These are phyloP conservation scores for Anacardium occidentale DNA, from an alignment of 345 rosid genomes.

Conservation along the genomic window DNA sequence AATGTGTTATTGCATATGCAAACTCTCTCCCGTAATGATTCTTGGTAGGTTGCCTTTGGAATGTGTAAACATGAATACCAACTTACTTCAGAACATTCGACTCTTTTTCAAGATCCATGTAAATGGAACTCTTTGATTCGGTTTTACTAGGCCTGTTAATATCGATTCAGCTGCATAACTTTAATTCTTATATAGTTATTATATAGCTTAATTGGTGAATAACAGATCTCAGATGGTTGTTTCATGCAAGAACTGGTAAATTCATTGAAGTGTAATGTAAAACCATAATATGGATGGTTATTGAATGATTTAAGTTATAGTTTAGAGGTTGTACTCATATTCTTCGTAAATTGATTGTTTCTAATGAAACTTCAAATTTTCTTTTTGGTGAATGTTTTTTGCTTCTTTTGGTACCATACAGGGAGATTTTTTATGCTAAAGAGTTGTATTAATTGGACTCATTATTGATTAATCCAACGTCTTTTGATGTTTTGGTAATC, in stretches of 20 bases:
- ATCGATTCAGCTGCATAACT: background rate
- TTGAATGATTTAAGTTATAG: background rate
- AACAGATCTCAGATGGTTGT: background rate
- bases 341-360: background rate
- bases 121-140: background rate
- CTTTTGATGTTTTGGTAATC: background rate
- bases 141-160: background rate
- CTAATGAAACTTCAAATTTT: background rate
- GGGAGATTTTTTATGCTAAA: background rate
- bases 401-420: background rate
- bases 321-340: background rate
- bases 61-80: background rate
- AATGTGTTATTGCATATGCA: background rate
- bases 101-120: slow-evolving; percentile 4
- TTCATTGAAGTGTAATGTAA: background rate
- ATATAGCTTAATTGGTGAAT: background rate
- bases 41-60: background rate
- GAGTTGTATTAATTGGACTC: background rate
- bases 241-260: background rate
- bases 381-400: background rate
- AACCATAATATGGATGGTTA: background rate
- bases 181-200: background rate
- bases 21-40: background rate
- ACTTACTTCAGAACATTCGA: background rate
- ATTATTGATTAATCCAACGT: background rate